Evolutionary conservation across 2,329 filamentous ascomycete species (phyloP).

Genomic region (Aaosphaeria pasadenensis): DNA sequence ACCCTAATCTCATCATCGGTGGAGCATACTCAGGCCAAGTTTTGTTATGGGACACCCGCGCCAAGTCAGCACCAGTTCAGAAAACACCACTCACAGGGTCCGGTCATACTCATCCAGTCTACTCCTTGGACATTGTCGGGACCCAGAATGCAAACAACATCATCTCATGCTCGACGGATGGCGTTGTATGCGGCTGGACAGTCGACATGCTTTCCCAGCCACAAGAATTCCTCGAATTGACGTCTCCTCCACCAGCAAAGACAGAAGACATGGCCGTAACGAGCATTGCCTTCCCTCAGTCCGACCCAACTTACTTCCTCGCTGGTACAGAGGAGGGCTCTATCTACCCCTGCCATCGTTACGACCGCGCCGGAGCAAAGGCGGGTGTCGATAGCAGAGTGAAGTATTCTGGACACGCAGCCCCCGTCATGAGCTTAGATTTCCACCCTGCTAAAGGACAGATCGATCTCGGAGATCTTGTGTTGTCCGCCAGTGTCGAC

Average conservation of each 20-base stretch:
- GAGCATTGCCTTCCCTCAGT: conserved; percentile 89
- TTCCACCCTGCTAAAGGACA: conserved; percentile 93
- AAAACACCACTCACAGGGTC: conserved; percentile 94
- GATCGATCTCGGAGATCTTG: conserved; percentile 89
- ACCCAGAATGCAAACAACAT: conserved; percentile 99
- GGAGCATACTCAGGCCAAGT: conserved; percentile 97
- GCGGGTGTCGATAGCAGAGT: conserved; percentile 89
- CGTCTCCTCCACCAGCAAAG: conserved; percentile 72
- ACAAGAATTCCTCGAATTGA: conserved; percentile 87
- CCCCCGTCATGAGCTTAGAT: conserved; percentile 91
- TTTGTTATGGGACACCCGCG: conserved; percentile 92
- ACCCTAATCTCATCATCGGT: conserved; percentile 92
- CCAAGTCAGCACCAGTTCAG: conserved; percentile 78
- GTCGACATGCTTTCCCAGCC: conserved; percentile 97
- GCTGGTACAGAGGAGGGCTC: conserved; percentile 95
- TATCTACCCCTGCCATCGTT: conserved; percentile 94
- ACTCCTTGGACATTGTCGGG: conserved; percentile 91
- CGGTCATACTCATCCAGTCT: conserved; percentile 94
- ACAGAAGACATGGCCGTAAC: conserved; percentile 94
- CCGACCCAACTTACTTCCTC: conserved; percentile 96
- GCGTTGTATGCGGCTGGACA: conserved; percentile 94
- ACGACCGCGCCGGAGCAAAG: conserved; percentile 95
- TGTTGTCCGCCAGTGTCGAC: conserved; percentile 88
- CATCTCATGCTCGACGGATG: conserved; percentile 93
- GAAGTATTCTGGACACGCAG: conserved; percentile 84